phyloP scores from a whole-genome alignment of 1,284 basidiomycete genomes.

The Irpex sp. region DNA sequence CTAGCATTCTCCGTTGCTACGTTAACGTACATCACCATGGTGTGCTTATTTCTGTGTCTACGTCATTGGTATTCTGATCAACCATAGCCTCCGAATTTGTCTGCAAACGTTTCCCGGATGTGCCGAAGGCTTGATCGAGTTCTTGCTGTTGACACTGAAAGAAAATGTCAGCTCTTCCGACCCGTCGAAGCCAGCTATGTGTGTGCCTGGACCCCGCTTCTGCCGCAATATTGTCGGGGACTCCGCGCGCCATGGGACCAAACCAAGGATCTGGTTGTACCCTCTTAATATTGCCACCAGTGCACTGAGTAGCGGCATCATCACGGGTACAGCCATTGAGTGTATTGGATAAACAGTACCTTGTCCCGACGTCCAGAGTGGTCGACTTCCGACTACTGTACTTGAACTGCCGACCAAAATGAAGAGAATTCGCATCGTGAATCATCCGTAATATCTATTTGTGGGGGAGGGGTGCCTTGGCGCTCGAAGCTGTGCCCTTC shows the following conservation, averaged over 20 bases:
- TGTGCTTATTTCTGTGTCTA: constrained; percentile 12
- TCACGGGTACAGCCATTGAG: no score
- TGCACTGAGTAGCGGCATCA: constrained; percentile 31
- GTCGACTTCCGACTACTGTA: no score
- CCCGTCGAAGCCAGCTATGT: neutral
- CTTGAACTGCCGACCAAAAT: constrained; percentile 28
- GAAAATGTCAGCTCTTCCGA: constrained; percentile 11
- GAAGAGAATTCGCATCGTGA: constrained; percentile 59
- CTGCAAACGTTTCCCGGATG: constrained; percentile 11
- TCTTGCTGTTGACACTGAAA: constrained; percentile 21
- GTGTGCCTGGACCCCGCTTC: neutral
- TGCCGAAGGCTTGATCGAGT: constrained; percentile 13
- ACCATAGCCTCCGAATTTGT: constrained; percentile 16
- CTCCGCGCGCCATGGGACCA: constrained; percentile 45
- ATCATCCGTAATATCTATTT: constrained; percentile 8
- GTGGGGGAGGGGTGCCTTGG: constrained; percentile 19
- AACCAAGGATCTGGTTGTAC: constrained; percentile 47
- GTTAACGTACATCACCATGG: neutral
- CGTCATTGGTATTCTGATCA: constrained; percentile 27
- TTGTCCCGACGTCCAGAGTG: no score
- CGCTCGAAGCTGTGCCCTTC: constrained; percentile 17
- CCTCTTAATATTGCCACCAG: constrained; percentile 32
- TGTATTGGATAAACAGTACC: no score
- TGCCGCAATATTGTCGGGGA: constrained; percentile 10
- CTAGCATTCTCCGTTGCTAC: neutral